phyloP scores from a whole-genome alignment of 2,329 filamentous ascomycete species.

The Chrysosporium queenslandicum region DNA sequence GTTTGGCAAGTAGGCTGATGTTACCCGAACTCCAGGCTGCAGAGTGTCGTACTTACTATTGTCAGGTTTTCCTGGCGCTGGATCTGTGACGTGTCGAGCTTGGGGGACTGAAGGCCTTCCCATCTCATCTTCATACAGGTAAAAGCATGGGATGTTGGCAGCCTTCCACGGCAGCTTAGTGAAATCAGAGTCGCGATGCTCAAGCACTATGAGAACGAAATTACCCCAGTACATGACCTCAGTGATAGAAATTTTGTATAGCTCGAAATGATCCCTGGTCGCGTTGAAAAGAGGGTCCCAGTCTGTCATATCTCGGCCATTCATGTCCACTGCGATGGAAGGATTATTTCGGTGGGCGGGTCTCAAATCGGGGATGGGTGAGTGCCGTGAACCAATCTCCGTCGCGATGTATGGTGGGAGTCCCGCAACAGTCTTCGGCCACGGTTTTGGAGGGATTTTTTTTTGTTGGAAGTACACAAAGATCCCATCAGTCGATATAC shows the following conservation, averaged over 20 bases:
- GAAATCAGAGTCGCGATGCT: neutral
- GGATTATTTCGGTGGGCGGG: neutral
- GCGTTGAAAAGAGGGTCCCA: neutral
- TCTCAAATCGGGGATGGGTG: slow-evolving; percentile 2
- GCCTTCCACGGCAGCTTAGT: neutral
- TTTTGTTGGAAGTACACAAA: neutral
- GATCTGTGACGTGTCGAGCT: neutral
- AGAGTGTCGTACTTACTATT: neutral
- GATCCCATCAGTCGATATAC: neutral
- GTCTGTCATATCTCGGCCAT: neutral
- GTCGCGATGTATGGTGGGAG: slow-evolving; percentile 1
- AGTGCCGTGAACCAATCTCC: neutral
- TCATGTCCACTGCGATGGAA: too few relatives aligned
- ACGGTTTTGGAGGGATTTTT: neutral
- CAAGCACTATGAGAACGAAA: neutral
- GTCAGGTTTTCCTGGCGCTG: neutral
- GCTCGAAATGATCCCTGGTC: neutral
- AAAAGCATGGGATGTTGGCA: neutral
- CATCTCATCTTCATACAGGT: neutral
- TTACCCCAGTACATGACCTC: neutral
- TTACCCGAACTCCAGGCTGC: neutral
- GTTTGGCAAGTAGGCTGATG: neutral
- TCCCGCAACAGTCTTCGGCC: neutral
- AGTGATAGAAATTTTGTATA: neutral
- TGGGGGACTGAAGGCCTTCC: neutral